These are phyloP conservation scores for Schizopora paradoxa DNA, from an alignment of 1,284 basidiomycete genomes.

Conservation along the genomic window DNA sequence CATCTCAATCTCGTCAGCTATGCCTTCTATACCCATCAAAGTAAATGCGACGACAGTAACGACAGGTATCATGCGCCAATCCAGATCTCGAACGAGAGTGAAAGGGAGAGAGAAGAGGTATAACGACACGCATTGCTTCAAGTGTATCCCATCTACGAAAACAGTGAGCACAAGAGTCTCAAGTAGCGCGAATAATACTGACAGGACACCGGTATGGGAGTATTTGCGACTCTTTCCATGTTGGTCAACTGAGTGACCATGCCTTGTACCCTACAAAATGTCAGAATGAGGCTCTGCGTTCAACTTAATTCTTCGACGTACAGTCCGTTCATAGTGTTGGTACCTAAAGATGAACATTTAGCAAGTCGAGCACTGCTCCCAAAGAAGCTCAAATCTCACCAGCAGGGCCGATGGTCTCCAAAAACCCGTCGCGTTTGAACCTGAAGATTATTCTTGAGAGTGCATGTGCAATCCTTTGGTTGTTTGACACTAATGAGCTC, in stretches of 20 bases:
- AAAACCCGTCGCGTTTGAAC: conserved; percentile 71
- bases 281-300: conserved; percentile 14
- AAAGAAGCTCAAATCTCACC: conserved; percentile 40
- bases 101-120: conserved; percentile 86
- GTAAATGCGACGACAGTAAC: conserved; percentile 83
- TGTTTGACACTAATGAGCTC: too few species aligned
- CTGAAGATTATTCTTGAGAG: conserved; percentile 62
- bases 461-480: conserved; percentile 76
- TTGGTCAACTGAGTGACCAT: conserved; percentile 81
- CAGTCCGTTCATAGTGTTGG: conserved; percentile 70
- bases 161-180: not conserved
- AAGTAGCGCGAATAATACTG: conserved; percentile 27
- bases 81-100: conserved; percentile 71
- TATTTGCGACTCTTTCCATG: conserved; percentile 84
- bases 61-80: conserved; percentile 79
- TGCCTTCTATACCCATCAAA: conserved; percentile 90
- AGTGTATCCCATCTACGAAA: conserved; percentile 70
- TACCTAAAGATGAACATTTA: conserved; percentile 37
- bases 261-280: conserved; percentile 50
- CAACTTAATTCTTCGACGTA: conserved; percentile 28
- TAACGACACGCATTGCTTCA: conserved; percentile 89
- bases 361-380: conserved; percentile 12
- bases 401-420: conserved; percentile 83
- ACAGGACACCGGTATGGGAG: conserved; percentile 77
- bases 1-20: conserved; percentile 89